Evolutionary conservation across 1,284 basidiomycete species (phyloP).

Genomic region (Ganoderma resinaceum): DNA sequence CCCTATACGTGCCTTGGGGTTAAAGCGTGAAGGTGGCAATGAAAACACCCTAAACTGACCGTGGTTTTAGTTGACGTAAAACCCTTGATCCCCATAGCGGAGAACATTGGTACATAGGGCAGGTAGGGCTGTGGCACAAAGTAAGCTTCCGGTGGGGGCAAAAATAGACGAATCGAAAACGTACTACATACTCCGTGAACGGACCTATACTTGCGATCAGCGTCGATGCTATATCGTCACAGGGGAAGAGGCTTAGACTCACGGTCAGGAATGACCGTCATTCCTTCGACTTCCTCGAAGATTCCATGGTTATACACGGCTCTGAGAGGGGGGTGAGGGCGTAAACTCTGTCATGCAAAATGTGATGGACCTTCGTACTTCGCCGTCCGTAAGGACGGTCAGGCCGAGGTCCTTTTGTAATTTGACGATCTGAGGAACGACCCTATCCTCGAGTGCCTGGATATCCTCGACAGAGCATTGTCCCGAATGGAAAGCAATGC

Average conservation of each 20-base stretch:
- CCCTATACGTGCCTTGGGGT: slow-evolving; percentile 45
- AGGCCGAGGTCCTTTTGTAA: slow-evolving; percentile 49
- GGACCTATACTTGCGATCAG: slow-evolving; percentile 12
- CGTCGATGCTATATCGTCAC: slow-evolving; percentile 6
- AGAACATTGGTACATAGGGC: slow-evolving; percentile 51
- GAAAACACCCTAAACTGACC: slow-evolving; percentile 37
- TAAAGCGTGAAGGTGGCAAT: not conserved
- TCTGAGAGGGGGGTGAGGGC: slow-evolving; percentile 39
- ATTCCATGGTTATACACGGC: slow-evolving; percentile 62
- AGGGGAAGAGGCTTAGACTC: slow-evolving; percentile 33
- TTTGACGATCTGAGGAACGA: slow-evolving; percentile 44
- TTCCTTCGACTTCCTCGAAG: slow-evolving; percentile 68
- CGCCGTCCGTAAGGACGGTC: slow-evolving; percentile 57
- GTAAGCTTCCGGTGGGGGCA: not conserved
- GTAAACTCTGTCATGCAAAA: not conserved
- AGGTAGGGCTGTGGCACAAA: slow-evolving; percentile 48
- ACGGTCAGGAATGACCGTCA: slow-evolving; percentile 61
- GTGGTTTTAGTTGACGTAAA: slow-evolving; percentile 57
- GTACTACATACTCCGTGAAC: slow-evolving; percentile 22
- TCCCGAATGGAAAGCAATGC: slow-evolving; percentile 43
- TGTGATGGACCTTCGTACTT: slow-evolving; percentile 42
- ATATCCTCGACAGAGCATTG: slow-evolving; percentile 47
- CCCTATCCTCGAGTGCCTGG: slow-evolving; percentile 44
- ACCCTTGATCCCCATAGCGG: slow-evolving; percentile 51
- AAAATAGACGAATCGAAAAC: not conserved